Evolutionary conservation across 2,329 filamentous ascomycete species (phyloP).

Genomic region (Sporothrix globosa): DNA sequence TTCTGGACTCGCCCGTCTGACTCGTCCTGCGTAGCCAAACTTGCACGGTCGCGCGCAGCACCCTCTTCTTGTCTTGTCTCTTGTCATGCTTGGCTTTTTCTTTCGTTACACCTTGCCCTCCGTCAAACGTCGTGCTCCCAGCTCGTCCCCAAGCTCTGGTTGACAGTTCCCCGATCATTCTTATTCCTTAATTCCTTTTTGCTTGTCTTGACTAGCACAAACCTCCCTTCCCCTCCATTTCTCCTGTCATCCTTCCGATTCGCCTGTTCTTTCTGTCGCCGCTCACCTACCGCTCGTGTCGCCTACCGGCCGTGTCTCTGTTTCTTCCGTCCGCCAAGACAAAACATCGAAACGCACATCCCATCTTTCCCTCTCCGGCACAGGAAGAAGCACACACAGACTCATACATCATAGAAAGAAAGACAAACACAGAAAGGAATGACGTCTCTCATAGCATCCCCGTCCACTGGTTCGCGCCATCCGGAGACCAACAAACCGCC

Average conservation of each 20-base stretch:
- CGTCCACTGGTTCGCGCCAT: constrained; percentile 40
- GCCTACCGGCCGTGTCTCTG: neutral
- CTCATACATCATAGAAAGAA: neutral
- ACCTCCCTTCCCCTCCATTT: too few relatives aligned
- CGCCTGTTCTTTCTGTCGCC: neutral
- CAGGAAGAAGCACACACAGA: neutral
- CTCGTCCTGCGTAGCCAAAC: constrained; percentile 2
- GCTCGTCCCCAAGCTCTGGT: constrained; percentile 5
- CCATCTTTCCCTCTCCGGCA: constrained; percentile 1
- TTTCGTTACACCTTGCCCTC: constrained; percentile 20
- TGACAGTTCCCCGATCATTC: neutral
- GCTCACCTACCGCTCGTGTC: constrained; percentile 5
- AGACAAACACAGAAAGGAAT: constrained; percentile 38
- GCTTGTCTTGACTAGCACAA: neutral
- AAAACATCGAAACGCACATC: neutral
- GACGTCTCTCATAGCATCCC: constrained; percentile 47
- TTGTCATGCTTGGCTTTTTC: neutral
- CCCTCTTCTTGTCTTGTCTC: neutral
- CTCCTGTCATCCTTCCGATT: neutral
- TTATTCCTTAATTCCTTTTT: neutral
- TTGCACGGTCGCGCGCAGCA: neutral
- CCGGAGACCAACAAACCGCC: constrained; percentile 43
- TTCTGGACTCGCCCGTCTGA: neutral
- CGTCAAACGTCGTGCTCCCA: constrained; percentile 23
- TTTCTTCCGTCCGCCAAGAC: neutral